These are phyloP conservation scores for Sporisorium iseilematis-ciliati DNA, from an alignment of 1,284 basidiomycete species.

Conservation along the genomic window DNA sequence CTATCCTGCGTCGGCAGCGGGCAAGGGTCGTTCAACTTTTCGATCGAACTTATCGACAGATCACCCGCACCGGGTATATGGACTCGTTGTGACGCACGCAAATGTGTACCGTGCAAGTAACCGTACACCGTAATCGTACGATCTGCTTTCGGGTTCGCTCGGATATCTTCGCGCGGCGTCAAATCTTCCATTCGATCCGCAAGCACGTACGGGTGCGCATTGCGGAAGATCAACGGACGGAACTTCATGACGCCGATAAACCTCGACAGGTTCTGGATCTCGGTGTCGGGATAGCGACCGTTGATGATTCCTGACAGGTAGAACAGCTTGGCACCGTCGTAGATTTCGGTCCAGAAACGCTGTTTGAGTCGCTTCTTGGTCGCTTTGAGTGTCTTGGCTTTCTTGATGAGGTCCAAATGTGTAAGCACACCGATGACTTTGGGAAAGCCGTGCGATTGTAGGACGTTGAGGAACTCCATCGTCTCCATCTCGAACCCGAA, in stretches of 20 bases:
- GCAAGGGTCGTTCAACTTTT: constrained; percentile 89
- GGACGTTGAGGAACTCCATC: constrained; percentile 96
- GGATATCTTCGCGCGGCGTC: constrained; percentile 85
- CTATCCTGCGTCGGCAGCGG: constrained; percentile 91
- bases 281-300: constrained; percentile 95
- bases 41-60: constrained; percentile 80
- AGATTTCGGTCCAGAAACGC: constrained; percentile 99
- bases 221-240: constrained; percentile 94
- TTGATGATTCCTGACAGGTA: constrained; percentile 98
- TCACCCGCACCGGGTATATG: constrained; percentile 95
- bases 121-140: constrained; percentile 93
- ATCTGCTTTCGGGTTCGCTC: constrained; percentile 87
- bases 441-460: constrained; percentile 97
- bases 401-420: constrained; percentile 97
- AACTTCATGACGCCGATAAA: constrained; percentile 99
- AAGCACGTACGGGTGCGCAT: constrained; percentile 94
- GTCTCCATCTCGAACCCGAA: constrained; percentile 99
- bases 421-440: constrained; percentile 97
- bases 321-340: constrained; percentile 97
- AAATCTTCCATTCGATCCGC: constrained; percentile 95
- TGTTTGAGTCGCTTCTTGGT: constrained; percentile 97
- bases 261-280: constrained; percentile 89
- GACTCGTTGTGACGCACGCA: constrained; percentile 79
- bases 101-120: constrained; percentile 77
- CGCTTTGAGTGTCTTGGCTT: constrained; percentile 83